A percentile compares a stretch with the other conserved stretches of the same genome.
phyloP scores from a whole-genome alignment of 352 stramenopile species.

The Pythium folliculosum region DNA sequence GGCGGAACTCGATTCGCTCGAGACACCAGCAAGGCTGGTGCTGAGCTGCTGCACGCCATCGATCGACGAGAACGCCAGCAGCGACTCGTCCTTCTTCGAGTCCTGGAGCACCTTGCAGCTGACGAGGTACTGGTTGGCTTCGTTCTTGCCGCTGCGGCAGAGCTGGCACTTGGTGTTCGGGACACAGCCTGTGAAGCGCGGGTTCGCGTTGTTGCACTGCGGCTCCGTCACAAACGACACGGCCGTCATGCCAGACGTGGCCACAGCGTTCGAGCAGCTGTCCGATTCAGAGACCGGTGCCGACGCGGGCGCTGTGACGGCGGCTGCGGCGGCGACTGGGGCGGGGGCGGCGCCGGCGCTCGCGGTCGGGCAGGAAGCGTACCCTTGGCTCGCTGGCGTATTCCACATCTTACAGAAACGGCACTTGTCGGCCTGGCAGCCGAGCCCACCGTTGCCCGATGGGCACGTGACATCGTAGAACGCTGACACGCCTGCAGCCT shows the following conservation, averaged over 20 bases:
- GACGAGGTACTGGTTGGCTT: slow-evolving; percentile 55
- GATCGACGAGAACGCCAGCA: not conserved
- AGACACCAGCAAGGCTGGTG: not conserved
- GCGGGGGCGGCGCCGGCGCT: not conserved
- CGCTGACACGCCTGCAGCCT: slow-evolving; percentile 35
- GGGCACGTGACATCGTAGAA: slow-evolving; percentile 40
- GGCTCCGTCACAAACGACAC: slow-evolving; percentile 52
- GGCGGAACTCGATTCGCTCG: not conserved
- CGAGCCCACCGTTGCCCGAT: slow-evolving; percentile 30
- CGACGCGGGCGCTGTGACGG: not conserved
- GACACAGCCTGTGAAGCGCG: slow-evolving; percentile 44
- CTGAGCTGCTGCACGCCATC: not conserved
- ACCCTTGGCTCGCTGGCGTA: slow-evolving; percentile 9
- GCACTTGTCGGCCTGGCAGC: slow-evolving; percentile 31
- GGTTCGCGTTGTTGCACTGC: slow-evolving; percentile 35
- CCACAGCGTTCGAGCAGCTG: not conserved
- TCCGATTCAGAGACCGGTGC: not conserved
- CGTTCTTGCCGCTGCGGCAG: slow-evolving; percentile 59
- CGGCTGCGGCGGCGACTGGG: not conserved
- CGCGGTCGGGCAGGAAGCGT: not conserved
- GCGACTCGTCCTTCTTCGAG: slow-evolving; percentile 16
- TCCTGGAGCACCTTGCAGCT: slow-evolving; percentile 55
- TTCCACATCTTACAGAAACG: slow-evolving; percentile 40
- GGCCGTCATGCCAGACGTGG: slow-evolving; percentile 27
- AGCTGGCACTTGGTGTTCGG: slow-evolving; percentile 48